These are phyloP conservation scores for Cardamine resedifolia DNA, from an alignment of 345 rosid species.

Conservation along the genomic window DNA sequence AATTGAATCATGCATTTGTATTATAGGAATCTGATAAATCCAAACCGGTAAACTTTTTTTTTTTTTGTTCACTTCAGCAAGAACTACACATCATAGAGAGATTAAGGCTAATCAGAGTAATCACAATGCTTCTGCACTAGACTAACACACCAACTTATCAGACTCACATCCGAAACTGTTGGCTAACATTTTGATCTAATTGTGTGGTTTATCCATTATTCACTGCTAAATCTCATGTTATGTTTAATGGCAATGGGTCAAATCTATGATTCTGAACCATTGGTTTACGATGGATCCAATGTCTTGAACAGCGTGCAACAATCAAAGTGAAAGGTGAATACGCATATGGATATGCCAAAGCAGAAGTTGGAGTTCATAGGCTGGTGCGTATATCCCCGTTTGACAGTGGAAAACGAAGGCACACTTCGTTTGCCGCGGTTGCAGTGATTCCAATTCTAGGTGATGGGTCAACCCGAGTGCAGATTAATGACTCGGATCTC, in stretches of 20 bases:
- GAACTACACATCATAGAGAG: no score
- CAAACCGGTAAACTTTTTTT: not conserved
- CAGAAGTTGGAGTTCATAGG: slow-evolving; percentile 97
- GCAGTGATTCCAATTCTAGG: slow-evolving; percentile 90
- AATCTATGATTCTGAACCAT: not conserved
- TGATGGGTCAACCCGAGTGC: slow-evolving; percentile 70
- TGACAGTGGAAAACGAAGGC: slow-evolving; percentile 84
- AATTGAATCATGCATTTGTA: not conserved
- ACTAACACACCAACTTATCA: not conserved
- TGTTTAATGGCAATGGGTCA: not conserved
- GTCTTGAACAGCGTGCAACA: slow-evolving; percentile 75
- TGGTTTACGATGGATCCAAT: not conserved
- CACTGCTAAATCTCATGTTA: not conserved
- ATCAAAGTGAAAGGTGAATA: slow-evolving; percentile 91
- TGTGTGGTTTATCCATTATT: not conserved
- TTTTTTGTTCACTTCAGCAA: no score
- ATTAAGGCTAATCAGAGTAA: not conserved
- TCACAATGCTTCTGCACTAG: not conserved
- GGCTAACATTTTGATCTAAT: not conserved
- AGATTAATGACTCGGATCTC: slow-evolving; percentile 89
- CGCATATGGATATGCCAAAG: slow-evolving; percentile 95
- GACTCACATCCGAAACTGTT: not conserved
- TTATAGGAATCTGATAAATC: not conserved
- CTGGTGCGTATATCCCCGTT: slow-evolving; percentile 94
- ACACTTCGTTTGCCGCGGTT: slow-evolving; percentile 98